Percentiles rank a stretch among this genome's conserved stretches.
Conservation (phyloP, 2,329 filamentous ascomycete genomes). For the Fusarium sp. region DNA sequence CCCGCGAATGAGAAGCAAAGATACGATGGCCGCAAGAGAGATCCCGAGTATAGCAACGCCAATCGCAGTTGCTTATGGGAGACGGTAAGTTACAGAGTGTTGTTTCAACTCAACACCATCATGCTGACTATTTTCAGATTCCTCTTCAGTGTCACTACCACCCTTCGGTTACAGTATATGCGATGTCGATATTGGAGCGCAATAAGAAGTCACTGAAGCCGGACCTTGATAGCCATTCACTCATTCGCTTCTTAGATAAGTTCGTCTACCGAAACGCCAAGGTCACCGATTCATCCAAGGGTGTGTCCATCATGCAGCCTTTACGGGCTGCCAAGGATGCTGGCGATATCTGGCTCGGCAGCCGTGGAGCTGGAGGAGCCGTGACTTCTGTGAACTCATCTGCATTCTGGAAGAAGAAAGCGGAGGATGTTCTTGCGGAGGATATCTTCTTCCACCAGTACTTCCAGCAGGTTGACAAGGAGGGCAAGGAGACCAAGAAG, state of each 20-base stretch:
- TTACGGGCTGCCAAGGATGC: constrained; percentile 67
- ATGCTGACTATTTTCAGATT: constrained; percentile 47
- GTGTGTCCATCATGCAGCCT: constrained; percentile 96
- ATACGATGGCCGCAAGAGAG: constrained; percentile 91
- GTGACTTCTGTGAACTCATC: constrained; percentile 78
- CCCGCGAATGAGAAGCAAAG: constrained; percentile 52
- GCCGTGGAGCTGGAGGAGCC: constrained; percentile 57
- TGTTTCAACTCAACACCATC: not conserved
- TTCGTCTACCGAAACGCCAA: constrained; percentile 98
- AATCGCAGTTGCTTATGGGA: constrained; percentile 95
- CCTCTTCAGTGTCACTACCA: constrained; percentile 78
- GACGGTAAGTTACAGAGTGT: constrained; percentile 64
- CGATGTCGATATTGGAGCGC: constrained; percentile 75
- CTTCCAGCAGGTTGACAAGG: constrained; percentile 81
- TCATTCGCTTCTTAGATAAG: constrained; percentile 96
- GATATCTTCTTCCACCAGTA: constrained; percentile 99
- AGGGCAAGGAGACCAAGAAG: constrained; percentile 65
- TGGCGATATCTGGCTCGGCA: constrained; percentile 68
- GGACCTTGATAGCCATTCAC: constrained; percentile 87
- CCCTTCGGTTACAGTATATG: constrained; percentile 89
- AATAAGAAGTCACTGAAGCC: constrained; percentile 85
- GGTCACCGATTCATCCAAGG: constrained; percentile 73
- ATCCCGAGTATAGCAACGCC: constrained; percentile 94
- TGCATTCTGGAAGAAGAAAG: constrained; percentile 90
- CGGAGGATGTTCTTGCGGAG: constrained; percentile 87